A percentile compares a stretch with the other conserved stretches of the same genome.
These are phyloP conservation scores for Kwoniella pini DNA, from an alignment of 768 basidiomycete genomes.

Conservation along the genomic window DNA sequence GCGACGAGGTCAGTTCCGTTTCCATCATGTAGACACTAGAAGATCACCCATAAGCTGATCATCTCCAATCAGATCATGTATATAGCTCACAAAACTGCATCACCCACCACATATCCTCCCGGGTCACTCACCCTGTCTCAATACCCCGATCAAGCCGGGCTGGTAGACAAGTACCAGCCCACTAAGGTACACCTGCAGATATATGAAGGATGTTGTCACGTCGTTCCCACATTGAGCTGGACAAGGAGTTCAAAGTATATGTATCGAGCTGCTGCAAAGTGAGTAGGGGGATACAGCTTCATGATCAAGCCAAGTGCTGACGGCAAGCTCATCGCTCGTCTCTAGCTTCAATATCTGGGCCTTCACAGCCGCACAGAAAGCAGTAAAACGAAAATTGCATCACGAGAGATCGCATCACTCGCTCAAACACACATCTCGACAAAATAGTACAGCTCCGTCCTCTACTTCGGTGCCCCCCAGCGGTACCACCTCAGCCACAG, in stretches of 20 bases:
- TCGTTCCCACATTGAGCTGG: constrained; percentile 45
- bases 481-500: constrained; percentile 1
- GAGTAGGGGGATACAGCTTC: constrained; percentile 15
- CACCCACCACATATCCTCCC: constrained; percentile 41
- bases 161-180: constrained; percentile 45
- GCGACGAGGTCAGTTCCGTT: constrained; percentile 34
- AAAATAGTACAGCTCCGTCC: constrained; percentile 7
- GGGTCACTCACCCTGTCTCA: constrained; percentile 29
- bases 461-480: background rate
- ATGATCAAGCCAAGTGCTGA: too few relatives aligned
- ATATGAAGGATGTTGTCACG: constrained; percentile 51
- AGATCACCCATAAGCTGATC: background rate
- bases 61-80: constrained; percentile 33
- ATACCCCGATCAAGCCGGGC: constrained; percentile 43
- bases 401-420: constrained; percentile 15
- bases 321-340: background rate
- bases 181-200: constrained; percentile 53
- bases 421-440: constrained; percentile 3
- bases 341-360: constrained; percentile 53
- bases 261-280: constrained; percentile 50
- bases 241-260: constrained; percentile 45
- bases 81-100: constrained; percentile 51
- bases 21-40: background rate
- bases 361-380: constrained; percentile 44
- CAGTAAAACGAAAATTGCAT: constrained; percentile 25